Percentiles rank a stretch among this genome's conserved stretches.
Conservation (phyloP, 1,139 yeast species). For the Geotrichum macrosporum region DNA sequence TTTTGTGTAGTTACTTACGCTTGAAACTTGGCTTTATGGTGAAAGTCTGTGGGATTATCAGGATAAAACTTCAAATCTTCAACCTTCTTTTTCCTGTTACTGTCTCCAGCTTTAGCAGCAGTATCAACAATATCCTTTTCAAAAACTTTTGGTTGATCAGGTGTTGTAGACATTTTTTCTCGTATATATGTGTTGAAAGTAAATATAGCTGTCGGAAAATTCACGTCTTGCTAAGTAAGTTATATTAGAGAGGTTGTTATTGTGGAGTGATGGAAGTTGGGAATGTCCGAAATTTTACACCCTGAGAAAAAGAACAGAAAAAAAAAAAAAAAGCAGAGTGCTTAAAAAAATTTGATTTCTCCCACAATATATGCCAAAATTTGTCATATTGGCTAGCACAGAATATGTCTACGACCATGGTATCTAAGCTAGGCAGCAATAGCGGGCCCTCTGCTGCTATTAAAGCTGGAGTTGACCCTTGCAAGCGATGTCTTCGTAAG, state of each 20-base stretch:
- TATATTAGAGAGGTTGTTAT: too few relatives aligned
- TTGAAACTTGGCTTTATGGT: conserved; percentile 57
- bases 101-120: background rate
- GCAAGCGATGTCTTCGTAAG: conserved; percentile 17
- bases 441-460: conserved; percentile 2
- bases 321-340: too few relatives aligned
- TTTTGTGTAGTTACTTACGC: conserved; percentile 27
- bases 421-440: conserved; percentile 10
- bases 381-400: background rate
- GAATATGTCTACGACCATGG: conserved; percentile 19
- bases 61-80: conserved; percentile 58
- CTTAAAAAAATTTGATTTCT: background rate
- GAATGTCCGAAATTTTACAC: too few relatives aligned
- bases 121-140: background rate
- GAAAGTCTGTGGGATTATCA: conserved; percentile 64
- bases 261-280: too few relatives aligned
- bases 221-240: too few relatives aligned
- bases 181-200: too few relatives aligned
- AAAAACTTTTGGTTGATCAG: background rate
- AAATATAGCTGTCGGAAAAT: too few relatives aligned
- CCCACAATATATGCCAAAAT: background rate
- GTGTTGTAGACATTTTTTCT: conserved; percentile 3
- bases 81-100: conserved; percentile 14
- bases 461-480: conserved; percentile 11
- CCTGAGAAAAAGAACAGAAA: too few relatives aligned